Evolutionary conservation across 306 rosid genomes (phyloP).

Genomic region (Glycine soja): DNA sequence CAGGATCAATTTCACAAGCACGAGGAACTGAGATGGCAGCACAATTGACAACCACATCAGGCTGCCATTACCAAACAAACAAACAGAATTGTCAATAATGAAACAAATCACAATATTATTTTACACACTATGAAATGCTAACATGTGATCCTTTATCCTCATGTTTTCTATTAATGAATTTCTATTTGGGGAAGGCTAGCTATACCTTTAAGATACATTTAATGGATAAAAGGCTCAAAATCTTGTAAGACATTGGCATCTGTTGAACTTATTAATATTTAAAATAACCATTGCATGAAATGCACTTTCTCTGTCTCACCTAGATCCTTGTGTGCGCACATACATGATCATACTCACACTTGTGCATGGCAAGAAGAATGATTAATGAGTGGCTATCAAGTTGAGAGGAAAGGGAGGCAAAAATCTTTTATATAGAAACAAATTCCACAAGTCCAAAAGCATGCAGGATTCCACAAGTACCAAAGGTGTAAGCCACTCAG

Average conservation of each 20-base stretch:
- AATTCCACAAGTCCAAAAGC: conserved; percentile 12
- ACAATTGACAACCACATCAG: conserved; percentile 87
- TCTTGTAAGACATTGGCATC: not conserved
- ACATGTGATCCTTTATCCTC: conserved; percentile 10
- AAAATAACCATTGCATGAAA: not conserved
- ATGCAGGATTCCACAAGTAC: not conserved
- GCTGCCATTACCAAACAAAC: conserved; percentile 59
- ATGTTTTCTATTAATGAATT: not conserved
- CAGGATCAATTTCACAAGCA: conserved; percentile 80
- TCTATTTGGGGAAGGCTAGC: not conserved
- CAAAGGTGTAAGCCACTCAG: not conserved
- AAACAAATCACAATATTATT: conserved; percentile 10
- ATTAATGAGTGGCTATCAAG: conserved; percentile 11
- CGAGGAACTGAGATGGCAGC: conserved; percentile 93
- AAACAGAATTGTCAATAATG: conserved; percentile 49
- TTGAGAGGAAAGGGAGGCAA: conserved; percentile 15
- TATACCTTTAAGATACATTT: conserved; percentile 11
- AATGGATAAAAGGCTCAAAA: conserved; percentile 3
- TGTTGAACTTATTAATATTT: conserved; percentile 1
- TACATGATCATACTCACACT: not conserved
- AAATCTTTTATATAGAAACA: not conserved
- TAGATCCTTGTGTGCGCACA: not conserved
- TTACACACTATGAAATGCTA: conserved; percentile 16
- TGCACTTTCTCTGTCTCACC: not conserved
- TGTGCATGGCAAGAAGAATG: not conserved